These are phyloP conservation scores for Phlegmacium glaucopus DNA, from an alignment of 768 basidiomycete species.

Conservation along the genomic window DNA sequence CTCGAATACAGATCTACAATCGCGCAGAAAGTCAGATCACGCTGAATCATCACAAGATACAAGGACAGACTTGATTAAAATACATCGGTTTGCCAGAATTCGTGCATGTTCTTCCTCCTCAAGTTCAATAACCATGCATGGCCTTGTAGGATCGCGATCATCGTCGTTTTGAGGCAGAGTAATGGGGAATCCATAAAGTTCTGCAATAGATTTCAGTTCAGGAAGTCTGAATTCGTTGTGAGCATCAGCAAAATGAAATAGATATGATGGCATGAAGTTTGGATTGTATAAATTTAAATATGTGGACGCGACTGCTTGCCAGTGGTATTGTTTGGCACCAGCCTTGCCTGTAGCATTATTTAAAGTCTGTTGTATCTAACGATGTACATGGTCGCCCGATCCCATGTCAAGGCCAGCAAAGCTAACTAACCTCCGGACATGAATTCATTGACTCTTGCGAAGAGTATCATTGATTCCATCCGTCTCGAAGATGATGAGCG, in stretches of 20 bases:
- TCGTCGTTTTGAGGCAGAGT: conserved; percentile 41
- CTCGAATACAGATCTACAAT: conserved; percentile 67
- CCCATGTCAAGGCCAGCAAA: background rate
- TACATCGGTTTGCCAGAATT: conserved; percentile 71
- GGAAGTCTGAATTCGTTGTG: conserved; percentile 84
- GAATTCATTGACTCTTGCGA: conserved; percentile 8
- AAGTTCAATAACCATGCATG: conserved; percentile 73
- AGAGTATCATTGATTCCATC: conserved; percentile 13
- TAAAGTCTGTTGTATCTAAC: no score
- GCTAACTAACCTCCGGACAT: background rate
- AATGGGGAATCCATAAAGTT: conserved; percentile 66
- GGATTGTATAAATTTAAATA: background rate
- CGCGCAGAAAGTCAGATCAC: conserved; percentile 1
- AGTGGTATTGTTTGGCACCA: background rate
- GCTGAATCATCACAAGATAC: no score
- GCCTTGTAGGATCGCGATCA: conserved; percentile 52
- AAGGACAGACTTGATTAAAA: conserved; percentile 91
- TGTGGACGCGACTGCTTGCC: background rate
- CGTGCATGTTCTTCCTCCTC: conserved; percentile 70
- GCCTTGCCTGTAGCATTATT: no score
- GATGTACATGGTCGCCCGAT: background rate
- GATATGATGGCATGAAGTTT: conserved; percentile 32
- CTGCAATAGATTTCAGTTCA: conserved; percentile 73
- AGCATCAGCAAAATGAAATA: conserved; percentile 77
- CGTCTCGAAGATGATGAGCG: conserved; percentile 5